Evolutionary conservation across 2,329 filamentous ascomycete genomes (phyloP), one percentile per base, ranked within the genome.

Genomic region (Pestalotiopsis sp.): DNA sequence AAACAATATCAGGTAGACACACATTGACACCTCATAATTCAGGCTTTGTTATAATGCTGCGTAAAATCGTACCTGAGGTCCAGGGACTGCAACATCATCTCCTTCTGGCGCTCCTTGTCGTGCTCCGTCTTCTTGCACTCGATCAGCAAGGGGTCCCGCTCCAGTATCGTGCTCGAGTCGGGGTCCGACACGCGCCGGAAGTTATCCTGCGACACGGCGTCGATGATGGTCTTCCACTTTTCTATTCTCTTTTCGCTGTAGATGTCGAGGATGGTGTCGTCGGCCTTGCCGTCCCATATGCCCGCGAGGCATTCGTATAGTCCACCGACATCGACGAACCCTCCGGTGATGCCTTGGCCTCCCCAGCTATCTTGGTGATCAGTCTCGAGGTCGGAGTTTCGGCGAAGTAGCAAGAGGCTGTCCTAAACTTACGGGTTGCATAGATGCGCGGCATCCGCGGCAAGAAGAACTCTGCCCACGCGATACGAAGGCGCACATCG

Each of bases 241-340:
- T 84, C 81, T 52, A 81, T 81, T 23, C 83, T 75, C 77, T 82
- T 82, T 75, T 84, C 79, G 71, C 80, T 81, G 75, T 85, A 85
- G 27, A 84, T 9, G 13, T 84, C 82, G 17, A 85, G 73, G 67
- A 85, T 84, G 0, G 76, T 76, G 60, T 82, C 82, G 67, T 83
- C 81, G 1, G 82, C 82, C 38, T 76, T 75, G 1, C 82, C 82
- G 36, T 83, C 80, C 77, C 78, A 83, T 60, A 85, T 81, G 0
- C 83, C 83, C 2, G 78, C 76, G 12, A 91, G 81, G 73, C 88
- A 90, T 72, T 91, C 88, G 69, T 84, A 88, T 5, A 91, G 81
- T 0, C 87, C 87, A 12, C 87, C 89, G 2, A 89, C 83, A 71
- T 91, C 89, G n/a, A 88, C 87, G 67, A 91, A 87, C 0, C 89